A percentile compares a stretch with the other conserved stretches of the same genome.
phyloP scores from a whole-genome alignment of 2,329 filamentous ascomycete species.

The Nothophaeocryptopus gaeumannii region DNA sequence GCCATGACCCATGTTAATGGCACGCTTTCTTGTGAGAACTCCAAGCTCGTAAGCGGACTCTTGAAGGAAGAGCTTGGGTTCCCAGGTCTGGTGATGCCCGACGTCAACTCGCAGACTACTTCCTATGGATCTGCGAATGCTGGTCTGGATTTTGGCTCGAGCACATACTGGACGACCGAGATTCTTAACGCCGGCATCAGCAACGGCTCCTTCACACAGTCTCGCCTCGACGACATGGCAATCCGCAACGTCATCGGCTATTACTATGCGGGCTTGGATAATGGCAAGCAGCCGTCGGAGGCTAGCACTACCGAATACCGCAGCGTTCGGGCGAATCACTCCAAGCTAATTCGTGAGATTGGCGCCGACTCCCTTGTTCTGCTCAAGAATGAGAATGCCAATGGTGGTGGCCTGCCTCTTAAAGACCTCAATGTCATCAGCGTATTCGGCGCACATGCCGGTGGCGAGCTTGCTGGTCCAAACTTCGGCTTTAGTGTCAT shows the following conservation, averaged over 20 bases:
- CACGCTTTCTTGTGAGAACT: conserved; percentile 57
- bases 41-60: conserved; percentile 58
- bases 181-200: conserved; percentile 31
- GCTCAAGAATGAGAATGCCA: conserved; percentile 61
- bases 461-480: conserved; percentile 10
- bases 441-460: conserved; percentile 35
- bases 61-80: conserved; percentile 60
- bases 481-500: conserved; percentile 16
- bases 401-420: conserved; percentile 44
- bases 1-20: conserved; percentile 22
- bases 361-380: conserved; percentile 40
- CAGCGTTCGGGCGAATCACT: conserved; percentile 15
- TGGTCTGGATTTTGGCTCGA: conserved; percentile 33
- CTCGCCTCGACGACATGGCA: conserved; percentile 35
- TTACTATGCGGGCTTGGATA: conserved; percentile 20
- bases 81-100: conserved; percentile 46
- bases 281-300: conserved; percentile 14
- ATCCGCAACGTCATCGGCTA: conserved; percentile 27
- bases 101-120: conserved; percentile 39
- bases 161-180: conserved; percentile 26
- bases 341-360: conserved; percentile 14
- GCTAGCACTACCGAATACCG: conserved; percentile 14
- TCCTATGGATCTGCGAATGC: conserved; percentile 27
- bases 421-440: conserved; percentile 41
- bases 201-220: conserved; percentile 32